Conservation (phyloP, 129 eudicot species). For the Gnaphalium uliginosum region DNA sequence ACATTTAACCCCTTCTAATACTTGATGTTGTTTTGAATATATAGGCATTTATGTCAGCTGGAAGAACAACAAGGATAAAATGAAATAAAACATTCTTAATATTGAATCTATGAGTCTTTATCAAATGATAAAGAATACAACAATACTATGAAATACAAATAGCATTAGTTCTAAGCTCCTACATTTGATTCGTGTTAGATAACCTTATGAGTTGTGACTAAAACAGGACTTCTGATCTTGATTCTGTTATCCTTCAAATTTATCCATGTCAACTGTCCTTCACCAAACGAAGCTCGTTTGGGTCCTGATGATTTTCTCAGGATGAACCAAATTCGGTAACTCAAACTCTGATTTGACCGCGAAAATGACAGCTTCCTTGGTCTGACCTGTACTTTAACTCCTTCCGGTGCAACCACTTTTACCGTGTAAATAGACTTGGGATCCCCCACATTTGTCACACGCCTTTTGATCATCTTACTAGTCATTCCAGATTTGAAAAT, state of each 20-base stretch:
- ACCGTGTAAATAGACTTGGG: conserved; percentile 70
- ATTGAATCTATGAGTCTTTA: conserved; percentile 33
- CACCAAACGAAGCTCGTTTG: conserved; percentile 26
- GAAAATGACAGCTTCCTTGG: conserved; percentile 60
- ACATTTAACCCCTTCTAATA: too few relatives aligned
- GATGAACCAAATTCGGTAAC: conserved; percentile 71
- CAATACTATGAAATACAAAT: conserved; percentile 22
- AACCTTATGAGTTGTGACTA: conserved; percentile 58
- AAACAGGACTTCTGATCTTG: conserved; percentile 78
- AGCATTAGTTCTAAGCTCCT: not conserved
- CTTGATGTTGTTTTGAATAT: not conserved
- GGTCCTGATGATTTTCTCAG: conserved; percentile 41
- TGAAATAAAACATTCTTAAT: conserved; percentile 23
- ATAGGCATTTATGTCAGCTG: conserved; percentile 11
- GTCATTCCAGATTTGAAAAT: conserved; percentile 52
- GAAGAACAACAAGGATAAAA: conserved; percentile 16
- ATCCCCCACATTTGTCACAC: conserved; percentile 76
- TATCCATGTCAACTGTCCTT: conserved; percentile 80
- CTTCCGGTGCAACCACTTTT: conserved; percentile 72
- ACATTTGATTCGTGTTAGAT: conserved; percentile 31
- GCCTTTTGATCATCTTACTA: conserved; percentile 61
- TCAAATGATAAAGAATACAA: conserved; percentile 42
- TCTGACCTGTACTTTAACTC: conserved; percentile 69
- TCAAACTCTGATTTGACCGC: conserved; percentile 55
- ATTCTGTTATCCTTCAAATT: conserved; percentile 30